A percentile compares a stretch with the other conserved stretches of the same genome.
These are phyloP conservation scores for Pichia nakasei DNA, from an alignment of 805 yeast species.

Conservation along the genomic window DNA sequence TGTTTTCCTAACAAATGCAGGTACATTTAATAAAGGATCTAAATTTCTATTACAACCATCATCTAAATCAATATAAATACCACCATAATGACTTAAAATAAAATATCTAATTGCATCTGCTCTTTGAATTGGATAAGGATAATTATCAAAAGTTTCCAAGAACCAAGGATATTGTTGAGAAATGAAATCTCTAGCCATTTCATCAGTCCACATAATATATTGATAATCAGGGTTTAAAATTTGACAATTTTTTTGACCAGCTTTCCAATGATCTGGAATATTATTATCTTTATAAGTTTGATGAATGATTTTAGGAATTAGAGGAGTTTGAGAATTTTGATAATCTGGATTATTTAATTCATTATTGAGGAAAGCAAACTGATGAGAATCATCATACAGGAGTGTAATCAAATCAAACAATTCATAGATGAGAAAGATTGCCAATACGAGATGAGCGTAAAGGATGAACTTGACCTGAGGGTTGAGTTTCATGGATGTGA, in stretches of 20 bases:
- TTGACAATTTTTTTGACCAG: constrained; percentile 67
- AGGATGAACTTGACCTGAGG: constrained; percentile 56
- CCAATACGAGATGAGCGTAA: constrained; percentile 47
- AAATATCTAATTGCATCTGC: constrained; percentile 91
- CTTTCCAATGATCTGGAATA: constrained; percentile 75
- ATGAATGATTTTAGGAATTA: constrained; percentile 86
- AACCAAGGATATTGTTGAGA: constrained; percentile 82
- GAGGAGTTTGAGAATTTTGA: constrained; percentile 31
- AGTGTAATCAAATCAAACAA: constrained; percentile 67
- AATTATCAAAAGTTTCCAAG: constrained; percentile 63
- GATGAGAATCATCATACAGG: constrained; percentile 60
- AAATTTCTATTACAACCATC: constrained; percentile 75
- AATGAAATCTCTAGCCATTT: constrained; percentile 69
- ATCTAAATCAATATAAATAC: constrained; percentile 83
- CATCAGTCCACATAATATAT: constrained; percentile 88
- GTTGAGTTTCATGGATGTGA: constrained; percentile 52
- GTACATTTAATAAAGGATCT: constrained; percentile 73
- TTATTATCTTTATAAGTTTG: constrained; percentile 80
- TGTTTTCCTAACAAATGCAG: constrained; percentile 83
- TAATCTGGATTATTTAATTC: constrained; percentile 44
- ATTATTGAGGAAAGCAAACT: constrained; percentile 51
- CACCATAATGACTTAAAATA: constrained; percentile 76
- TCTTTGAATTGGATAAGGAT: constrained; percentile 74
- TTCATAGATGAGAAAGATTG: constrained; percentile 48
- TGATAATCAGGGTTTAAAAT: constrained; percentile 82